Evolutionary conservation across 768 basidiomycete genomes (phyloP), one percentile per base, ranked within the genome.

Genomic region (Xerocomus spinulosus): DNA sequence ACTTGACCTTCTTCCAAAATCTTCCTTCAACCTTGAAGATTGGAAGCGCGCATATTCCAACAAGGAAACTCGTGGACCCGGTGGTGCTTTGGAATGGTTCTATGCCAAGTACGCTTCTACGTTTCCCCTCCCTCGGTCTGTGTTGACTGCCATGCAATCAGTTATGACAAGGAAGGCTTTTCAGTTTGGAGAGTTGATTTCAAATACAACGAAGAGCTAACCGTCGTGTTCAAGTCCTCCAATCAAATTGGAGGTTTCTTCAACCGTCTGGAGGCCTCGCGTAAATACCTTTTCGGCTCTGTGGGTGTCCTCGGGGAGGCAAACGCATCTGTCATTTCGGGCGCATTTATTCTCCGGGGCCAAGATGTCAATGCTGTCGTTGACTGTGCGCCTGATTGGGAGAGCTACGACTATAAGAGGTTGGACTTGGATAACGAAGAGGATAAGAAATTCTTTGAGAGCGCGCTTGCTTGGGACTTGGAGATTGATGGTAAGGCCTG

Each of bases 21-120:
- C 88, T 10, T 72, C 79, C 5, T 82, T 90, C 70, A 92, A 92
- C 74, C 81, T 92, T 48, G 88, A 95, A 69, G 92, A 97, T 71
- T 96, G 92, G 92, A 97, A 97, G 70, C 85, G 91, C 37, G 86
- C 88, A 36, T 99, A 98, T 77, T 96, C 93, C 61, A 98, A 97
- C 85, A 84, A 86, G 68, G 93, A 97, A n/a, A 97, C 94, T 32
- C 83, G 88, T 46, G 91, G 88, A 30, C 56, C 86, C 15, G 82
- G 69, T 36, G 93, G 89, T 53, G 69, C 92, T 42, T 60, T 99
- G 32, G 92, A 96, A 68, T 98, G 95, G 96, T 86, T 99, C 81
- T 94, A 96, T 76, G 68, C 92, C 69, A 84, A 96, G 91, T 94
- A 58, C 48, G 87, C 48, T 14, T 4, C 18, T 7, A 8, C 25